These are phyloP conservation scores for Naganishia cerealis DNA, from an alignment of 1,284 basidiomycete species.

Conservation along the genomic window DNA sequence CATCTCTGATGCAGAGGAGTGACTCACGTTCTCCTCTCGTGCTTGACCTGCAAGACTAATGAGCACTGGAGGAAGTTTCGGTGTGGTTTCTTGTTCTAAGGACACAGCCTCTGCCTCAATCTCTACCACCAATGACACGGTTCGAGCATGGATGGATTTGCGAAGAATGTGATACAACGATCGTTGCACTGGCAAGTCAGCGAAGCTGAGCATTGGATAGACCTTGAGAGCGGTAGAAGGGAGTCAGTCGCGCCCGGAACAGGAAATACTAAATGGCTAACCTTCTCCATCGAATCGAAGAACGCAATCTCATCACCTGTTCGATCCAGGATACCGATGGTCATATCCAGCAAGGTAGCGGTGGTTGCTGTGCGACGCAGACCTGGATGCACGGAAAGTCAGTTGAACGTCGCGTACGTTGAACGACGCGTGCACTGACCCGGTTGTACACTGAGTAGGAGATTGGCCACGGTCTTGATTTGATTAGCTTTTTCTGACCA, in stretches of 20 bases:
- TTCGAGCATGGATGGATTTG: slow-evolving; percentile 65
- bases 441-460: slow-evolving; percentile 61
- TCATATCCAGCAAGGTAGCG: slow-evolving; percentile 14
- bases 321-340: slow-evolving; percentile 20
- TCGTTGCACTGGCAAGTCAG: slow-evolving; percentile 63
- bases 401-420: neutral
- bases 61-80: slow-evolving; percentile 64
- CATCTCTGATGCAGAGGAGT: neutral
- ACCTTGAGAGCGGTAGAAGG: slow-evolving; percentile 7
- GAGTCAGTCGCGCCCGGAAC: neutral
- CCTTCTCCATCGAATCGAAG: slow-evolving; percentile 26
- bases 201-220: slow-evolving; percentile 20
- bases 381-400: neutral
- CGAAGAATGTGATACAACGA: slow-evolving; percentile 69
- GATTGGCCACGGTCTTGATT: slow-evolving; percentile 62
- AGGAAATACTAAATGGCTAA: neutral
- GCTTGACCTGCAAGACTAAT: slow-evolving; percentile 57
- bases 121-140: slow-evolving; percentile 78
- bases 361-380: slow-evolving; percentile 8
- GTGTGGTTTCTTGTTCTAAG: slow-evolving; percentile 53
- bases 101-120: slow-evolving; percentile 60
- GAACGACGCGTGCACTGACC: slow-evolving; percentile 55
- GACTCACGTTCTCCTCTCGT: slow-evolving; percentile 7
- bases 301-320: slow-evolving; percentile 21
- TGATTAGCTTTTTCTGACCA: slow-evolving; percentile 66